Evolutionary conservation across 805 yeast genomes (phyloP).

Genomic region (Candida nemodendra): DNA sequence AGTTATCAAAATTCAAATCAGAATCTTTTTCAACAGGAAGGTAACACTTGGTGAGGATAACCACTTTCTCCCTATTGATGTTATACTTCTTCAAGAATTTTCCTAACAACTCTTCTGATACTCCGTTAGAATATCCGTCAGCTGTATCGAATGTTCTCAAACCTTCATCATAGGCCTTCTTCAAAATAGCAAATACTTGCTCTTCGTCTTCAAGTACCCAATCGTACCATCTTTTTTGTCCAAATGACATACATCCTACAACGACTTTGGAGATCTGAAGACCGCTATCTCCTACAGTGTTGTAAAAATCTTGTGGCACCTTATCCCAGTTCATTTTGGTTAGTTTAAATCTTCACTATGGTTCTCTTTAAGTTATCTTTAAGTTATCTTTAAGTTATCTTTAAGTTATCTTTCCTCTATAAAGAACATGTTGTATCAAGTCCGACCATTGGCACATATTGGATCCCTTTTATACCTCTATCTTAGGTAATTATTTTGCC

Average conservation of each 20-base stretch:
- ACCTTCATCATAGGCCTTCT: conserved; percentile 44
- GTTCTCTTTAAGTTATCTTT: too few species aligned
- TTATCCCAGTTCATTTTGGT: conserved; percentile 6
- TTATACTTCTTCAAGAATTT: conserved; percentile 49
- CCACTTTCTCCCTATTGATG: conserved; percentile 52
- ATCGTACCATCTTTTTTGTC: conserved; percentile 39
- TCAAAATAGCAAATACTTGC: conserved; percentile 39
- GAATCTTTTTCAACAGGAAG: conserved; percentile 28
- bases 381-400: too few species aligned
- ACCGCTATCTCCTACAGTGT: conserved; percentile 43
- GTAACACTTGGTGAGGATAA: conserved; percentile 49
- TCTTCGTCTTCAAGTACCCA: conserved; percentile 49
- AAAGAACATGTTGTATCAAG: too few species aligned
- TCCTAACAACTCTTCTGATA: conserved; percentile 46
- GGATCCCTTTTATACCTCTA: too few species aligned
- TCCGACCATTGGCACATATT: too few species aligned
- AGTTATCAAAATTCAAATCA: conserved; percentile 39
- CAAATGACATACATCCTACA: conserved; percentile 54
- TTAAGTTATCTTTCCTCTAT: too few species aligned
- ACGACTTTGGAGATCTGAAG: conserved; percentile 45
- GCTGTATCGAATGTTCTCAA: conserved; percentile 51
- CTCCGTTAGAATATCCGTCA: conserved; percentile 44
- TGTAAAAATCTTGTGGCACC: conserved; percentile 15
- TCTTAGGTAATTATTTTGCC: too few species aligned
- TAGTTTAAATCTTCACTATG: too few species aligned